Conservation (phyloP, 495 filamentous ascomycete species). For the Lentithecium fluviatile region DNA sequence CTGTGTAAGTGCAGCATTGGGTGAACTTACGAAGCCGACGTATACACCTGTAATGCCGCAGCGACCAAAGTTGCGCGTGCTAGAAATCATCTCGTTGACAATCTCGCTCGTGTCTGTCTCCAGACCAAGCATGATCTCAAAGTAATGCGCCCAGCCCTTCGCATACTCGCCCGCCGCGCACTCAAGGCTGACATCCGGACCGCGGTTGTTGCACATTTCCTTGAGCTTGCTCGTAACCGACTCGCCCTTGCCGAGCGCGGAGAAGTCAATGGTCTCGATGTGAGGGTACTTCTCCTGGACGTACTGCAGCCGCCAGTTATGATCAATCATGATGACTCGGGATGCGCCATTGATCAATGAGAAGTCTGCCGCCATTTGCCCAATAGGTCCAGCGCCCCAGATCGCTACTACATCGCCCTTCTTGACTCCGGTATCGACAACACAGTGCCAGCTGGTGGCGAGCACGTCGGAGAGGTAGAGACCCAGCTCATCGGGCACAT, state of each 20-base stretch:
- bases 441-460: constrained; percentile 73
- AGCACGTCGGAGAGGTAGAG: constrained; percentile 82
- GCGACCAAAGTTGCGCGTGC: constrained; percentile 71
- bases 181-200: constrained; percentile 78
- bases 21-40: constrained; percentile 69
- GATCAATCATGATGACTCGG: constrained; percentile 79
- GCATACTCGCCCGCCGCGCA: constrained; percentile 83
- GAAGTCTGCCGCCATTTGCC: constrained; percentile 77
- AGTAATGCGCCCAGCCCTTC: constrained; percentile 77
- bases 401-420: constrained; percentile 78
- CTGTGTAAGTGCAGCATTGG: background rate
- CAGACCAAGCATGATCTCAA: constrained; percentile 68
- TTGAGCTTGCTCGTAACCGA: constrained; percentile 71
- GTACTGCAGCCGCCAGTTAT: constrained; percentile 70
- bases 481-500: constrained; percentile 82
- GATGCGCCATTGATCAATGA: constrained; percentile 67
- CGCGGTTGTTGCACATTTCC: constrained; percentile 63
- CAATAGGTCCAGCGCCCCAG: constrained; percentile 75
- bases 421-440: constrained; percentile 80
- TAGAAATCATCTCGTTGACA: constrained; percentile 82
- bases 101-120: constrained; percentile 89
- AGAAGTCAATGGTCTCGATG: constrained; percentile 60
- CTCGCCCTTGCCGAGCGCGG: constrained; percentile 50
- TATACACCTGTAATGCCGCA: constrained; percentile 80
- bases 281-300: constrained; percentile 63